These are phyloP conservation scores for Ilyonectria sp. DNA, from an alignment of 2,329 filamentous ascomycete species.

Conservation along the genomic window DNA sequence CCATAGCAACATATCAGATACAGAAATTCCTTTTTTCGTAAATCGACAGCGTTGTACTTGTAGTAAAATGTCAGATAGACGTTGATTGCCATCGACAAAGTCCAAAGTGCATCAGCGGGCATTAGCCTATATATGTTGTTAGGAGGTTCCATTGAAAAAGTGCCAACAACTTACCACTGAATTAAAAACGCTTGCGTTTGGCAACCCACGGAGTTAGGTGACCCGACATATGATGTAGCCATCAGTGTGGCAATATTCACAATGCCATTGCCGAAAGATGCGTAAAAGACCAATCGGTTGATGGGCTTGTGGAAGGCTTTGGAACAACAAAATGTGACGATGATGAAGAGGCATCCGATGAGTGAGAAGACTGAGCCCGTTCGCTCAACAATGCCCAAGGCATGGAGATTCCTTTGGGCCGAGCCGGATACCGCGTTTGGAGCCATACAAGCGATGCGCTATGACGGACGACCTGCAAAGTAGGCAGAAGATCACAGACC, in stretches of 20 bases:
- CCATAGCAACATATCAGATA: slow-evolving; percentile 25
- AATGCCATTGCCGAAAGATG: slow-evolving; percentile 82
- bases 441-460: not conserved
- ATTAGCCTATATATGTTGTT: slow-evolving; percentile 12
- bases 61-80: slow-evolving; percentile 84
- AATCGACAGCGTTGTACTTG: slow-evolving; percentile 73
- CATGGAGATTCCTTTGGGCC: not conserved
- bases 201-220: slow-evolving; percentile 64
- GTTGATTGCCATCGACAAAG: slow-evolving; percentile 83
- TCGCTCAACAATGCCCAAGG: slow-evolving; percentile 20
- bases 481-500: not conserved
- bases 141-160: not conserved
- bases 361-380: slow-evolving; percentile 23
- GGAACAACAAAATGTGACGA: slow-evolving; percentile 75
- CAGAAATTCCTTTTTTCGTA: slow-evolving; percentile 59
- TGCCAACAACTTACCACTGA: slow-evolving; percentile 73
- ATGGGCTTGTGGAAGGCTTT: slow-evolving; percentile 83
- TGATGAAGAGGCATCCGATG: slow-evolving; percentile 68
- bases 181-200: slow-evolving; percentile 80
- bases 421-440: not conserved
- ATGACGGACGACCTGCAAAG: not conserved
- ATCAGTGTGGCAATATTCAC: slow-evolving; percentile 80
- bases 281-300: slow-evolving; percentile 85
- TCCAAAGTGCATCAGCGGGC: slow-evolving; percentile 76
- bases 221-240: slow-evolving; percentile 67